Conservation (phyloP, 805 yeast species). For the Suhomyces xylopsoci region DNA sequence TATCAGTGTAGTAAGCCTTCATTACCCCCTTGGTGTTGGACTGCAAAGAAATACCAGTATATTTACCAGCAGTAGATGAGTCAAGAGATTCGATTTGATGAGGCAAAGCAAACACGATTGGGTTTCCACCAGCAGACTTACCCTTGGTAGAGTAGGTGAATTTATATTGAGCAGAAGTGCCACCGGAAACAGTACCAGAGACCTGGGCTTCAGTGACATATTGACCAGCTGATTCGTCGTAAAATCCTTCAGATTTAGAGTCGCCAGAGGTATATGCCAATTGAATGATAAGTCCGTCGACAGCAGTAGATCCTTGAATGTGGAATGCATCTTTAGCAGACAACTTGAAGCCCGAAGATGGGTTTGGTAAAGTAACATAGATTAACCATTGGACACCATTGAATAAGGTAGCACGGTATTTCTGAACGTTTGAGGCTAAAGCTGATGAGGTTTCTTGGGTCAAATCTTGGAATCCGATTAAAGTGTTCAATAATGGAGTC, state of each 20-base stretch:
- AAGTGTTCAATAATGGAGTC: constrained; percentile 48
- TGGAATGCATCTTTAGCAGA: constrained; percentile 28
- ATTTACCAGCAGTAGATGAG: constrained; percentile 19
- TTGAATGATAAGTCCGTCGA: constrained; percentile 51
- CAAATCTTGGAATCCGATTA: constrained; percentile 44
- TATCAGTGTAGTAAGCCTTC: constrained; percentile 43
- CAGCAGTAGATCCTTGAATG: constrained; percentile 32
- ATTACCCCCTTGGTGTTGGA: constrained; percentile 53
- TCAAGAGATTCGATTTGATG: constrained; percentile 47
- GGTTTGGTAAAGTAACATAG: constrained; percentile 45
- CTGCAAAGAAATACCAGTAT: constrained; percentile 42
- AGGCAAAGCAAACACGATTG: constrained; percentile 51
- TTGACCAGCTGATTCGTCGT: constrained; percentile 68
- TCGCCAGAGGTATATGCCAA: constrained; percentile 46
- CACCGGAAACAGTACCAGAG: constrained; percentile 45
- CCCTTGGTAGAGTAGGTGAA: constrained; percentile 52
- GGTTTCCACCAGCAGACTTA: constrained; percentile 41
- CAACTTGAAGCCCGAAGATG: constrained; percentile 34
- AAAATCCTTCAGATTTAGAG: constrained; percentile 35
- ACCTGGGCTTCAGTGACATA: constrained; percentile 52
- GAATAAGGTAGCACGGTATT: constrained; percentile 35
- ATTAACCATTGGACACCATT: constrained; percentile 49
- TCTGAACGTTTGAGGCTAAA: constrained; percentile 22
- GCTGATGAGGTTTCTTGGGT: constrained; percentile 28
- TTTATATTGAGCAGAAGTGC: constrained; percentile 45